These are phyloP conservation scores for Globisporangium uncinulatum DNA, from an alignment of 352 stramenopile species.

Conservation along the genomic window DNA sequence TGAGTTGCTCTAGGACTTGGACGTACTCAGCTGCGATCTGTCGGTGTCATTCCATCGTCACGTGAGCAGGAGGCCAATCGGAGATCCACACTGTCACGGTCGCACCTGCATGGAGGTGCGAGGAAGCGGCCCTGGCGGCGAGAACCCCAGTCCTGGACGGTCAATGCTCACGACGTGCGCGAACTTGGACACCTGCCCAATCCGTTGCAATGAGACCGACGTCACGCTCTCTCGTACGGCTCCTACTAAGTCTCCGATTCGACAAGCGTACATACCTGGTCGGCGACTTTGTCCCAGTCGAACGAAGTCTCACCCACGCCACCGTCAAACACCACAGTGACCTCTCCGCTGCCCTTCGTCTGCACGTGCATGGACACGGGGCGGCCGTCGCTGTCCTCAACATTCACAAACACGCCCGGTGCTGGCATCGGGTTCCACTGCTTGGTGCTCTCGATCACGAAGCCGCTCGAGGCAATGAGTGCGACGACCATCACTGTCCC, in stretches of 20 bases:
- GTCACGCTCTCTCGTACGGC: not conserved
- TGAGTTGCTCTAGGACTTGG: slow-evolving; percentile 47
- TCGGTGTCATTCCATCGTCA: not conserved
- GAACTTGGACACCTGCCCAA: slow-evolving; percentile 28
- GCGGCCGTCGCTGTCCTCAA: slow-evolving; percentile 30
- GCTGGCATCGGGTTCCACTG: slow-evolving; percentile 40
- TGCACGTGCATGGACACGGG: slow-evolving; percentile 49
- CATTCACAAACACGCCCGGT: slow-evolving; percentile 44
- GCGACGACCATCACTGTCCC: slow-evolving; percentile 35
- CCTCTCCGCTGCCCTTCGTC: slow-evolving; percentile 31
- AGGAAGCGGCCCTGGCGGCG: slow-evolving; percentile 29
- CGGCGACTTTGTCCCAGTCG: slow-evolving; percentile 74
- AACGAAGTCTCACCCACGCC: slow-evolving; percentile 81
- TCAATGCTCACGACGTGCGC: slow-evolving; percentile 64
- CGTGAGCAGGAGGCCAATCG: too few relatives aligned
- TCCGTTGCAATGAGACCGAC: not conserved
- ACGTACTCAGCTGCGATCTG: slow-evolving; percentile 63
- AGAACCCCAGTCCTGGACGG: slow-evolving; percentile 71
- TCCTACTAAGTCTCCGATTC: too few relatives aligned
- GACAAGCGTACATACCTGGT: slow-evolving; percentile 14
- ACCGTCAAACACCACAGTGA: slow-evolving; percentile 68
- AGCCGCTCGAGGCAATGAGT: slow-evolving; percentile 46
- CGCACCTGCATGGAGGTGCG: slow-evolving; percentile 44
- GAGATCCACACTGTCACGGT: not conserved
- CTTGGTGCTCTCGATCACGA: slow-evolving; percentile 68